Evolutionary conservation across 2,329 filamentous ascomycete species (phyloP).

Genomic region (Sclerotinia sclerotiorum): DNA sequence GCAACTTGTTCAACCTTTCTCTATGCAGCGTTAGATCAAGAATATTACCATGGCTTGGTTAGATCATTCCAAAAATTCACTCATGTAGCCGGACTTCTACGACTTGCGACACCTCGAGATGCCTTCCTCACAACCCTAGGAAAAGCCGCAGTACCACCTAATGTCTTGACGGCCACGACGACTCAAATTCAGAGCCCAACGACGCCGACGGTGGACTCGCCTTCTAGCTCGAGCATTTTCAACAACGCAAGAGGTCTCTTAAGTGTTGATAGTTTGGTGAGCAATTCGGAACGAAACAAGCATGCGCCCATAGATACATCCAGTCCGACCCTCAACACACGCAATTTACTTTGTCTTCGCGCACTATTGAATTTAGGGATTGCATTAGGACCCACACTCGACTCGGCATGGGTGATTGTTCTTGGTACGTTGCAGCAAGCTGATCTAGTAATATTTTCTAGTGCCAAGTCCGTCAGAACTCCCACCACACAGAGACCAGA

Average conservation of each 20-base stretch:
- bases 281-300: conserved; percentile 60
- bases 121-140: conserved; percentile 92
- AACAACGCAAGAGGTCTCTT: conserved; percentile 70
- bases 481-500: conserved; percentile 51
- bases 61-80: conserved; percentile 93
- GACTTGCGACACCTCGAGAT: conserved; percentile 82
- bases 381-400: conserved; percentile 83
- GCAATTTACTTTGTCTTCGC: conserved; percentile 85
- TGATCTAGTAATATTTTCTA: conserved; percentile 73
- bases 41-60: conserved; percentile 90
- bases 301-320: conserved; percentile 58
- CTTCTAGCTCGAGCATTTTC: conserved; percentile 52
- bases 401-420: conserved; percentile 83
- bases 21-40: conserved; percentile 85
- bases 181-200: conserved; percentile 50
- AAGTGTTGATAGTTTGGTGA: conserved; percentile 70
- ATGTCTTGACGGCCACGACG: conserved; percentile 63
- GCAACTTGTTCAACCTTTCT: conserved; percentile 95
- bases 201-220: conserved; percentile 49
- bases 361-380: conserved; percentile 95
- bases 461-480: conserved; percentile 53
- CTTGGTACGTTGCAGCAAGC: conserved; percentile 91
- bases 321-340: conserved; percentile 66
- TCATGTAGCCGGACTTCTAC: conserved; percentile 86
- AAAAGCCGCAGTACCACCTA: conserved; percentile 88